These are phyloP conservation scores for Aleurites moluccanus DNA, from an alignment of 441 rosid species.

Conservation along the genomic window DNA sequence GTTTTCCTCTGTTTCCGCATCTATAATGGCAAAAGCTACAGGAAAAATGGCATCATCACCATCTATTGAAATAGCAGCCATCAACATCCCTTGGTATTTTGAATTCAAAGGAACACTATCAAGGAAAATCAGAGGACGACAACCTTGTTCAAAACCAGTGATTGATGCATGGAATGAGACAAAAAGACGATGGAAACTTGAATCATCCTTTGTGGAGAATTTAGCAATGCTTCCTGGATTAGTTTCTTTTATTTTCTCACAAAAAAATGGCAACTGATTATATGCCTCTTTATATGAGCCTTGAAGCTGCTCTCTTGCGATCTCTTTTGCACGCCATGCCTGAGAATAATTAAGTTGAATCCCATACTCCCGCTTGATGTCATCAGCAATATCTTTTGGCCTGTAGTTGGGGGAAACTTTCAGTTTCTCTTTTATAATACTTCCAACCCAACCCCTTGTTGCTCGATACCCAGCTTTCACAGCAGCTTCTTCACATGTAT, in stretches of 20 bases:
- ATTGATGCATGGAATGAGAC: slow-evolving; percentile 43
- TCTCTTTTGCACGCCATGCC: slow-evolving; percentile 53
- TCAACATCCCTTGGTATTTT: slow-evolving; percentile 26
- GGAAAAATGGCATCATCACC: slow-evolving; percentile 31
- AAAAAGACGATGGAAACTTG: slow-evolving; percentile 43
- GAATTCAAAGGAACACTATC: slow-evolving; percentile 29
- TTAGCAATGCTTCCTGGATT: slow-evolving; percentile 47
- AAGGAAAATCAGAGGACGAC: slow-evolving; percentile 31
- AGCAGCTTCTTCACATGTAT: slow-evolving; percentile 46
- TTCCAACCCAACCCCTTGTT: slow-evolving; percentile 52
- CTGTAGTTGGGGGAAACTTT: slow-evolving; percentile 43
- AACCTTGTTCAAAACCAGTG: slow-evolving; percentile 28
- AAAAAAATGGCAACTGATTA: slow-evolving; percentile 43
- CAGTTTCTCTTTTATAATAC: slow-evolving; percentile 45
- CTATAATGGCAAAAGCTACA: slow-evolving; percentile 28
- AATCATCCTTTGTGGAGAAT: slow-evolving; percentile 46
- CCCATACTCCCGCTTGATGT: slow-evolving; percentile 45
- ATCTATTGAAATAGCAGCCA: slow-evolving; percentile 29
- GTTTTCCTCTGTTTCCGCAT: slow-evolving; percentile 27
- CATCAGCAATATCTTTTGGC: slow-evolving; percentile 46
- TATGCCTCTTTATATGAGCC: slow-evolving; percentile 47
- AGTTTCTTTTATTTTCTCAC: slow-evolving; percentile 47
- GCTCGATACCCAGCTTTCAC: slow-evolving; percentile 48
- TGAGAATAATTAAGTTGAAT: slow-evolving; percentile 49
- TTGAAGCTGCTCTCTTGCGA: slow-evolving; percentile 49